Percentiles rank a stretch among this genome's conserved stretches.
Conservation (phyloP, 305 asterid species). For the Fraxinus nigra region DNA sequence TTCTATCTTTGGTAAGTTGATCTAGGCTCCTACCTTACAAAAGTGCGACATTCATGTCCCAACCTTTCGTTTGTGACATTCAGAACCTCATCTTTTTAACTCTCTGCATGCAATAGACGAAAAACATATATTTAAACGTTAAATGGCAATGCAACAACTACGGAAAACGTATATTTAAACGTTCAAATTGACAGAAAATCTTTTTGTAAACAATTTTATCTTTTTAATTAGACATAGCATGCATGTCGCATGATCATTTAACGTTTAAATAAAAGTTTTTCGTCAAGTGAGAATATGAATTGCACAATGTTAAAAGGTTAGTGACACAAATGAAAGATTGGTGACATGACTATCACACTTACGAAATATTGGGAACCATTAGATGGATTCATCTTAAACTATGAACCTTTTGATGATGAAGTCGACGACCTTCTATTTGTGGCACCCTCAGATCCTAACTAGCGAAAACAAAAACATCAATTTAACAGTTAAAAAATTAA, state of each 20-base stretch:
- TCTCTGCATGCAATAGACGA: background rate
- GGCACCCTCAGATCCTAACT: background rate
- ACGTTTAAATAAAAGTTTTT: background rate
- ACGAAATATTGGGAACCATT: background rate
- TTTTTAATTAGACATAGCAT: background rate
- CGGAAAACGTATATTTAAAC: no score
- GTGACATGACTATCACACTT: no score
- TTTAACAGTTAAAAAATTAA: background rate
- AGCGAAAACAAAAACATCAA: background rate
- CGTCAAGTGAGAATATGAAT: no score
- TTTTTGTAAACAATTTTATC: background rate
- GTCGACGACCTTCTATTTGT: background rate
- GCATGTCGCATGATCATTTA: background rate
- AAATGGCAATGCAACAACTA: no score
- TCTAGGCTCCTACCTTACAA: background rate
- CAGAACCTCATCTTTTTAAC: background rate
- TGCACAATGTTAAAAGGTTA: background rate
- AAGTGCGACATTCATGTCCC: background rate
- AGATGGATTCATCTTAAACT: background rate
- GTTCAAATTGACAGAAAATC: background rate
- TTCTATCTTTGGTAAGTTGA: background rate
- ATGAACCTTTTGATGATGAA: background rate
- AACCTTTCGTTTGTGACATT: background rate
- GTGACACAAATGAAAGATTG: no score
- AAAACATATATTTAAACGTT: no score